Base-by-base conservation (phyloP, 371 early-diverging fungal genomes). In the Rhizomucor miehei region DNA sequence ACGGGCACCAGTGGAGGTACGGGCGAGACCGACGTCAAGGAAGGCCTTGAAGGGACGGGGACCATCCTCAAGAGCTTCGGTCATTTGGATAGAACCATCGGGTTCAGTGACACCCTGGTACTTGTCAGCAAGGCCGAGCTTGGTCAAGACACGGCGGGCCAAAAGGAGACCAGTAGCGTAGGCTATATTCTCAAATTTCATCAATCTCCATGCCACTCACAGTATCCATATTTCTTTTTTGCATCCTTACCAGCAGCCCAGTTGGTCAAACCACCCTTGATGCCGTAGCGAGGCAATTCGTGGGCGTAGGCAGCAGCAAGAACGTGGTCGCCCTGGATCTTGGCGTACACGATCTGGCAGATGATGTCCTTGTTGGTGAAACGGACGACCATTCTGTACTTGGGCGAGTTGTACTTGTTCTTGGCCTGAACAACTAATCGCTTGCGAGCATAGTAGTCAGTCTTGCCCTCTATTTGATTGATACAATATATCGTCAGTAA, bases 401-500 rank as follows among this genome's bases (percentile, higher is more conserved):
- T 99, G 78, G 98, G 97, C 54, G 96, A 92, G 91, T 99, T 98
- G 92, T 98, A 98, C 88, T 98, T 99, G 92, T 97, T 98, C 91
- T 97, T 96, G 81, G 98, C 99, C 87, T 99, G 99, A 77, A 90
- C 87, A 14, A 61, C 62, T 29, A 61, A 49, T 3, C 97, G 93
- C 90, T 94, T 97, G 76, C 99, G 91, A 70, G 99, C 99, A 78
- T 95, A 97, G 98, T 99, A 99, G 87, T 99, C 99, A 70, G 99
- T 99, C 91, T 99, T 99, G 56, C 99, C 99, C 94, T 99, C 98
- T 94, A 65, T 54, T 44, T 16, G 35, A 44, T 13, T 11, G 8
- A 35, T 10, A 6, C 29, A 43, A 37, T 23, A 51, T 34, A 29
- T 39, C 21, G 41, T 14, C 48, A n/a, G 16, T n/a, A 13, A 6